Percentiles rank a stretch among this genome's conserved stretches.
These are phyloP conservation scores for Aspergillus pseudoviridinutans DNA, from an alignment of 2,329 filamentous ascomycete genomes.

Conservation along the genomic window DNA sequence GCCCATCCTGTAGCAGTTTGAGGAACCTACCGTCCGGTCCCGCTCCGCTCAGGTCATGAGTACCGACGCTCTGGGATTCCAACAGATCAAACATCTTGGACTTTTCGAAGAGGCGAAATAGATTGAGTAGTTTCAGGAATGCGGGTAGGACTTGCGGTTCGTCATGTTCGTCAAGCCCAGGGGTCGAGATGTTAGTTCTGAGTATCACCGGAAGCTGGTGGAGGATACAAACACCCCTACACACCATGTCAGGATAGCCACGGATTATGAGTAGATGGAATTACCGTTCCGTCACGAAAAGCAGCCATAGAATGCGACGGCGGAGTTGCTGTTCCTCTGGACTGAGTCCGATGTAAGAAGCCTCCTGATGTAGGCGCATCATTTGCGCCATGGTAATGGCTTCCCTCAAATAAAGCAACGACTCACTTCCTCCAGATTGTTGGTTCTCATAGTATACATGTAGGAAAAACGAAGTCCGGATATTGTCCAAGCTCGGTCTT, in stretches of 20 bases:
- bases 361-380: constrained; percentile 45
- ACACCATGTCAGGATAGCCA: neutral
- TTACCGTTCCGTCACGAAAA: constrained; percentile 46
- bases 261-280: neutral
- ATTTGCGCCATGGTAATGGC: constrained; percentile 52
- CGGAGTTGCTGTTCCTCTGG: constrained; percentile 44
- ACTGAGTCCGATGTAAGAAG: constrained; percentile 36
- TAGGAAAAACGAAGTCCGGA: constrained; percentile 50
- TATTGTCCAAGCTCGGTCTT: constrained; percentile 36
- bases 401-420: constrained; percentile 48
- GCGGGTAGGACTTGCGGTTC: constrained; percentile 46
- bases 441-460: constrained; percentile 53
- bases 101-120: constrained; percentile 51
- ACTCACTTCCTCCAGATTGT: constrained; percentile 44
- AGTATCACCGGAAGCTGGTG: constrained; percentile 49
- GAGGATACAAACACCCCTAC: constrained; percentile 48
- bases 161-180: constrained; percentile 36
- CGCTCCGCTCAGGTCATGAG: neutral
- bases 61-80: constrained; percentile 22
- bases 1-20: constrained; percentile 37
- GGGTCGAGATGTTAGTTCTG: constrained; percentile 39
- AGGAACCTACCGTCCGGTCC: constrained; percentile 28
- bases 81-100: constrained; percentile 49
- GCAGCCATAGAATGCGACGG: constrained; percentile 45
- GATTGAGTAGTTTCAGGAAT: constrained; percentile 47